Base-by-base conservation (phyloP, 2,329 filamentous ascomycete species). In the Lecanoromycetidae sp. region DNA sequence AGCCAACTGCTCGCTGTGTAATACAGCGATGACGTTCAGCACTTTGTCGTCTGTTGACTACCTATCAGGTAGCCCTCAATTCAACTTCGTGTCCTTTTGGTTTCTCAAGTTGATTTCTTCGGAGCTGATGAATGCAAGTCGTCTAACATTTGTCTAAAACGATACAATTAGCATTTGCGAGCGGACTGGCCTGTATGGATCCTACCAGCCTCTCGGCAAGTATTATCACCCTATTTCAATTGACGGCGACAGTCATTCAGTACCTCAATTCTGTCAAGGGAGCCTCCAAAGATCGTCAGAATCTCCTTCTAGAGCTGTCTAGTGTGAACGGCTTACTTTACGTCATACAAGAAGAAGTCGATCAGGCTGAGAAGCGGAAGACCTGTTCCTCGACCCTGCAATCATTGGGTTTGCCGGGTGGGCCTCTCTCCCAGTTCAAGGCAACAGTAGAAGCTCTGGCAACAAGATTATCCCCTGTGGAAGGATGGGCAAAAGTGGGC, bases 361-460 rank as follows among this genome's bases (percentile, higher is more conserved):
- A 40, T n/a, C 13, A 34, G 13, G 44, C 34, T 8, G 39, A 29
- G n/a, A 13, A 32, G 20, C 13, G 5, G 39, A 34, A 41, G 35
- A 36, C 10, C 5, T 41, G 13, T 37, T 22, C 36, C 8, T 33
- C 33, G 5, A 51, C 42, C 23, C 39, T 48, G 17, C 13, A 9
- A n/a, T 44, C 36, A 5, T 29, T 55, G 5, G 43, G 17, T 22
- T 13, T 30, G 4, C 36, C 41, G 25, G 40, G 46, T 38, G 53
- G 53, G 6, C 53, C 52, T 5, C 25, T 55, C 15, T 22, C 32
- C 9, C 51, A 46, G 17, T 43, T 53, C 8, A 40, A 41, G n/a
- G 22, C 27, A 19, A 26, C 44, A 23, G 15, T 56, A 12, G 50
- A 53, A 32, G 13, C 32, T 22, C 36, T 56, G 12, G 23, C 32